Evolutionary conservation across 1,139 yeast genomes (phyloP).

Genomic region (Blastobotrys elegans): DNA sequence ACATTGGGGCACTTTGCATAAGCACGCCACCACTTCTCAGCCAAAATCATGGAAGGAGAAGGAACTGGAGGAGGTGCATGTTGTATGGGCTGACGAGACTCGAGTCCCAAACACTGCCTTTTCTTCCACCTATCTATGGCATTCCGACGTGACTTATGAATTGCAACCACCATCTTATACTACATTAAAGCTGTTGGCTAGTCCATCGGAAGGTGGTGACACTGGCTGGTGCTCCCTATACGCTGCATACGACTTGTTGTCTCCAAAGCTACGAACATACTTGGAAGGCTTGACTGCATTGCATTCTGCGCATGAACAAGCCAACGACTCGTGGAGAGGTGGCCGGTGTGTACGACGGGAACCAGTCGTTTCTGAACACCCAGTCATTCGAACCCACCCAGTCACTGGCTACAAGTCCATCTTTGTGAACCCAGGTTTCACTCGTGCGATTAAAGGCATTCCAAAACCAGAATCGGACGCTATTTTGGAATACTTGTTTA

Average conservation of each 20-base stretch:
- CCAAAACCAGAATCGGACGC: slow-evolving; percentile 60
- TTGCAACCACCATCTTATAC: slow-evolving; percentile 67
- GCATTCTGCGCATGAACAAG: slow-evolving; percentile 67
- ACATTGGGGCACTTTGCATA: slow-evolving; percentile 64
- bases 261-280: slow-evolving; percentile 54
- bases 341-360: slow-evolving; percentile 64
- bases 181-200: slow-evolving; percentile 53
- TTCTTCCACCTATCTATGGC: slow-evolving; percentile 43
- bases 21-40: slow-evolving; percentile 70
- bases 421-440: slow-evolving; percentile 57
- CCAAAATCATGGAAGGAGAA: slow-evolving; percentile 43
- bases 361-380: slow-evolving; percentile 57
- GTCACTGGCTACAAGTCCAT: slow-evolving; percentile 58
- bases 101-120: slow-evolving; percentile 28
- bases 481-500: slow-evolving; percentile 48
- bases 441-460: slow-evolving; percentile 57
- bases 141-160: slow-evolving; percentile 67
- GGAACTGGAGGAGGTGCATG: slow-evolving; percentile 54
- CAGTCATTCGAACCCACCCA: slow-evolving; percentile 64
- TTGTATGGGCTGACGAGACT: slow-evolving; percentile 41
- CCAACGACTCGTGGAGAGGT: slow-evolving; percentile 45
- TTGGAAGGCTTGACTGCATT: slow-evolving; percentile 55
- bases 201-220: slow-evolving; percentile 70
- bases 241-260: slow-evolving; percentile 62
- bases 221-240: slow-evolving; percentile 62